phyloP scores from a whole-genome alignment of 805 yeast species.

The Wickerhamiella sorbophila region DNA sequence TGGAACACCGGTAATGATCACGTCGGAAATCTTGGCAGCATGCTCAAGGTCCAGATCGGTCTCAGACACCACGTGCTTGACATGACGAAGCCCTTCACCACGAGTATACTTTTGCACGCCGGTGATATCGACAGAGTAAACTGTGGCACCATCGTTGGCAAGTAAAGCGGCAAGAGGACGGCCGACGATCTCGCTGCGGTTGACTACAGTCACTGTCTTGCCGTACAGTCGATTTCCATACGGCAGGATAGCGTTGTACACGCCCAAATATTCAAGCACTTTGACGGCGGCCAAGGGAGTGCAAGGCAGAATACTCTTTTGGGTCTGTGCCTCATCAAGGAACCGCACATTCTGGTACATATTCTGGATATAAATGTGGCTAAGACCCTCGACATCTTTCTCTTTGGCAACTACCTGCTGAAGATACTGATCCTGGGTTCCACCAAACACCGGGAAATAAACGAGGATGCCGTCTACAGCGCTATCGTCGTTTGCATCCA shows the following conservation, averaged over 20 bases:
- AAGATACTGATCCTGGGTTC: conserved; percentile 84
- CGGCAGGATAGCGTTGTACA: conserved; percentile 66
- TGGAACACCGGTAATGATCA: conserved; percentile 93
- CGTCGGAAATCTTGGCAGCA: conserved; percentile 67
- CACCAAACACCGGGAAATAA: conserved; percentile 94
- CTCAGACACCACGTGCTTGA: conserved; percentile 69
- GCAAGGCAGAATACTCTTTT: conserved; percentile 86
- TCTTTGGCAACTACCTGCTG: conserved; percentile 86
- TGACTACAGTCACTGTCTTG: conserved; percentile 77
- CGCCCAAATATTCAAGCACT: conserved; percentile 76
- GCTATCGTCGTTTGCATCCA: conserved; percentile 67
- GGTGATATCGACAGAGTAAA: conserved; percentile 78
- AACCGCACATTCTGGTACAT: conserved; percentile 86
- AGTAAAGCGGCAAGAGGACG: conserved; percentile 90
- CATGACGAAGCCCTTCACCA: conserved; percentile 75
- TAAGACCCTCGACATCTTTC: conserved; percentile 93
- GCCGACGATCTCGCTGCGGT: conserved; percentile 93
- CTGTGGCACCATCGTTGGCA: conserved; percentile 96
- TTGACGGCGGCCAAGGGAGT: conserved; percentile 93
- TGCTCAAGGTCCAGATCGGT: conserved; percentile 39
- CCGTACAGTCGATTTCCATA: conserved; percentile 91
- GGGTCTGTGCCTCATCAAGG: conserved; percentile 48
- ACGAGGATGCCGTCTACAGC: conserved; percentile 85
- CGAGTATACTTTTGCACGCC: conserved; percentile 85
- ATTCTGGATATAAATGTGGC: conserved; percentile 81